These are phyloP conservation scores for Rhodotorula glutinis DNA, from an alignment of 1,284 basidiomycete species.

Conservation along the genomic window DNA sequence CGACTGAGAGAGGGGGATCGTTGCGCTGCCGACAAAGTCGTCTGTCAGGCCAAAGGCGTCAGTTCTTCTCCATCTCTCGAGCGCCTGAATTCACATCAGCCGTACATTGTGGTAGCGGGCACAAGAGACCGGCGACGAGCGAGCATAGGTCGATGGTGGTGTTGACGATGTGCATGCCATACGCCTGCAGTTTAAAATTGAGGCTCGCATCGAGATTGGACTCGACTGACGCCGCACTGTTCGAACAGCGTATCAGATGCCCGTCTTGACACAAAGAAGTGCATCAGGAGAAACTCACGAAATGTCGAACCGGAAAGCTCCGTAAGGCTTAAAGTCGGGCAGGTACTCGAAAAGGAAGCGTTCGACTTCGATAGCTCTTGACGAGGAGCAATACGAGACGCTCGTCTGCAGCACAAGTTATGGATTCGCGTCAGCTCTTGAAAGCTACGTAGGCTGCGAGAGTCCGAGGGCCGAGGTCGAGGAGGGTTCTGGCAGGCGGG, in stretches of 20 bases:
- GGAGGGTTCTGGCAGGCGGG: no score
- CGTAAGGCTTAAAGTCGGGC: not conserved
- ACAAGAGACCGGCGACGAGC: constrained; percentile 71
- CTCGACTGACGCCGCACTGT: constrained; percentile 48
- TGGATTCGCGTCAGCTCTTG: not conserved
- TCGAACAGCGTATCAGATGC: not conserved
- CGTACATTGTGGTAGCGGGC: constrained; percentile 80
- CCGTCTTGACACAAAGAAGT: no score
- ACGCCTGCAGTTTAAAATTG: constrained; percentile 73
- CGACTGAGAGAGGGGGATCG: constrained; percentile 31
- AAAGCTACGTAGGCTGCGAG: not conserved
- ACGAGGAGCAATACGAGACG: constrained; percentile 32
- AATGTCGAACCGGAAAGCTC: constrained; percentile 42
- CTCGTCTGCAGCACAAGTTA: not conserved
- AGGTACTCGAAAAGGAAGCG: constrained; percentile 31
- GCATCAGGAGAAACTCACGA: constrained; percentile 3
- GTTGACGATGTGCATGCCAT: constrained; percentile 64
- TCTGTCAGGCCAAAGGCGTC: no score
- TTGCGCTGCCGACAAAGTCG: constrained; percentile 66
- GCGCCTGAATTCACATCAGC: no score
- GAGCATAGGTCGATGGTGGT: constrained; percentile 68
- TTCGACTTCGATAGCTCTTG: constrained; percentile 33
- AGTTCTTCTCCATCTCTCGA: no score
- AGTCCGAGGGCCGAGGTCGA: no score
- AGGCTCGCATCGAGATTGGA: constrained; percentile 72